Evolutionary conservation across 306 rosid species (phyloP).

Genomic region (apple (Malus domestica)): DNA sequence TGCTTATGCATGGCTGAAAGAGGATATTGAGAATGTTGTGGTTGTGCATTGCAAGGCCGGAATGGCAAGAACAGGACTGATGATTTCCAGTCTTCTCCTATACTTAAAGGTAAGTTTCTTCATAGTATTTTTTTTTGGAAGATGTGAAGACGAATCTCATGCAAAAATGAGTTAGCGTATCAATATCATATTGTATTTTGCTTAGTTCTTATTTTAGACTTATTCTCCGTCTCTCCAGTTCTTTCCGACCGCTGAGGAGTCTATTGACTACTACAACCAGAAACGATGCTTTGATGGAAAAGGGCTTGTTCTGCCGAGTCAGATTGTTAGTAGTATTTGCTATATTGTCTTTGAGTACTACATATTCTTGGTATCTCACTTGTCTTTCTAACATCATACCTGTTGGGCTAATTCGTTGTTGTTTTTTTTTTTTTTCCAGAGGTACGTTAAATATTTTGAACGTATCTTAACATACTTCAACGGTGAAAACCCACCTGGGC

Average conservation of each 20-base stretch:
- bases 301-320: conserved; percentile 93
- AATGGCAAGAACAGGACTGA: conserved; percentile 97
- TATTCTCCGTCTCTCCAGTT: conserved; percentile 46
- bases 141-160: conserved; percentile 3
- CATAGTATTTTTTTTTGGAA: conserved; percentile 5
- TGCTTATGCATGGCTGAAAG: conserved; percentile 95
- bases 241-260: conserved; percentile 96
- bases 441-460: conserved; percentile 93
- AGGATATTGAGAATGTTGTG: conserved; percentile 94
- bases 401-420: background rate
- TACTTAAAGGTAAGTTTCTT: conserved; percentile 63
- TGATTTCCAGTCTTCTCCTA: conserved; percentile 93
- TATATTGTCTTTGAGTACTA: conserved; percentile 7
- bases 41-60: conserved; percentile 99
- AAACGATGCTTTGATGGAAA: conserved; percentile 94
- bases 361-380: conserved; percentile 7
- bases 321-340: conserved; percentile 68
- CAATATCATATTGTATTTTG: background rate
- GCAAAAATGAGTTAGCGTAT: conserved; percentile 4
- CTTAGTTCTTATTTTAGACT: conserved; percentile 11
- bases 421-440: conserved; percentile 28
- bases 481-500: conserved; percentile 85
- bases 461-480: conserved; percentile 78
- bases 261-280: conserved; percentile 92
- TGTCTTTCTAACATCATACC: background rate